Evolutionary conservation across 345 rosid genomes (phyloP).

Genomic region (Mangifera indica): DNA sequence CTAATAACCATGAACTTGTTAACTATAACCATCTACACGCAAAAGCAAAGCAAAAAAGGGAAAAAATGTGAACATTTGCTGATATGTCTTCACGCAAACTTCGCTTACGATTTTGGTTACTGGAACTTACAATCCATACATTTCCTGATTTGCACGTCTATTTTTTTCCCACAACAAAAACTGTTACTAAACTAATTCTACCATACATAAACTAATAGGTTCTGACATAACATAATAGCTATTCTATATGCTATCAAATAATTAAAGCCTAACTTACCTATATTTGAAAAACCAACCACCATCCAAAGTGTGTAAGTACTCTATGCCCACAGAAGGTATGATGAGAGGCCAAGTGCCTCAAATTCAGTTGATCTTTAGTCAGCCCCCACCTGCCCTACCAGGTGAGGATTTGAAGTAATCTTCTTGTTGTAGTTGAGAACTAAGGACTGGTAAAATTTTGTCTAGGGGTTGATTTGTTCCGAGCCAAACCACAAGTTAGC

Average conservation of each 20-base stretch:
- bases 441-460: too few relatives aligned
- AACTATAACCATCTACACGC: too few relatives aligned
- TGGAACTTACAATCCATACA: too few relatives aligned
- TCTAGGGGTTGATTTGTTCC: too few relatives aligned
- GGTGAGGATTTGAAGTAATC: neutral
- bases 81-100: too few relatives aligned
- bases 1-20: too few relatives aligned
- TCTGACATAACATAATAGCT: neutral
- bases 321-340: neutral
- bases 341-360: neutral
- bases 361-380: neutral
- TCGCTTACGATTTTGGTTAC: too few relatives aligned
- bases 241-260: neutral
- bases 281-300: neutral
- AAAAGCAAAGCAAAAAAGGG: too few relatives aligned
- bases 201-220: neutral
- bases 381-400: neutral
- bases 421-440: neutral
- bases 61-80: too few relatives aligned
- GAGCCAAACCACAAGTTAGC: too few relatives aligned
- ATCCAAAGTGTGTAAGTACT: neutral
- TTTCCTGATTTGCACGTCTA: neutral
- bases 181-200: neutral
- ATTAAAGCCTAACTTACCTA: too few relatives aligned
- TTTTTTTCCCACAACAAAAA: neutral